Conservation (phyloP, 768 basidiomycete species). For the Termitomyces titanicus region DNA sequence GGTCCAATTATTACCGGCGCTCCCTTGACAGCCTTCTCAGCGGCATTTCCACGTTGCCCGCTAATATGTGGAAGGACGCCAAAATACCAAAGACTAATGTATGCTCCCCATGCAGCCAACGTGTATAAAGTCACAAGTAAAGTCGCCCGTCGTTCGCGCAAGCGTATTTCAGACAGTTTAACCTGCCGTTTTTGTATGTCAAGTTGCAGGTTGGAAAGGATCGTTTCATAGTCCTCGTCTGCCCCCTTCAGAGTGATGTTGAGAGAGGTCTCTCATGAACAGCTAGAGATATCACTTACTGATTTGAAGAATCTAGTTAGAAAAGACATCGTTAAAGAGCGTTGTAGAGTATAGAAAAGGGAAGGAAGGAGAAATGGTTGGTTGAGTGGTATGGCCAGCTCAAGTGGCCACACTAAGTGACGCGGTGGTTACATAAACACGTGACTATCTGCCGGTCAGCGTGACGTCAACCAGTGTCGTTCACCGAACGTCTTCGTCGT, state of each 20-base stretch:
- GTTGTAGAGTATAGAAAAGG: background rate
- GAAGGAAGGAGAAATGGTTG: background rate
- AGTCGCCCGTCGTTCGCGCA: conserved; percentile 78
- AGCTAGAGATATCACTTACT: background rate
- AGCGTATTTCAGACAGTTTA: conserved; percentile 76
- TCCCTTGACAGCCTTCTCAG: conserved; percentile 43
- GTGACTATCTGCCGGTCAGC: too few relatives aligned
- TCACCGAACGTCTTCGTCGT: too few relatives aligned
- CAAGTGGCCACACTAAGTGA: conserved; percentile 3
- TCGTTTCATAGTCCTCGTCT: conserved; percentile 75
- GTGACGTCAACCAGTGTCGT: too few relatives aligned
- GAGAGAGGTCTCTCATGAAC: background rate
- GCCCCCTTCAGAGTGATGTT: conserved; percentile 32
- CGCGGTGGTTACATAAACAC: conserved; percentile 7
- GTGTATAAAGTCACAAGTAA: conserved; percentile 78
- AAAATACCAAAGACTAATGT: conserved; percentile 73
- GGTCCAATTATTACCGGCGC: conserved; percentile 72
- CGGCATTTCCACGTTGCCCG: conserved; percentile 21
- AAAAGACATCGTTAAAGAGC: conserved; percentile 16
- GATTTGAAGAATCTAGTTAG: conserved; percentile 10
- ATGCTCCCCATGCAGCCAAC: conserved; percentile 67
- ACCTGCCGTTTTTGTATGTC: conserved; percentile 74
- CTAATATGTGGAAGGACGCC: conserved; percentile 46
- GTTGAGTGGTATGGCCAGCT: conserved; percentile 5
- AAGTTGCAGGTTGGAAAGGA: conserved; percentile 61